A percentile compares a stretch with the other conserved stretches of the same genome.
phyloP scores from a whole-genome alignment of 768 basidiomycete species.

The Suillus paluster region DNA sequence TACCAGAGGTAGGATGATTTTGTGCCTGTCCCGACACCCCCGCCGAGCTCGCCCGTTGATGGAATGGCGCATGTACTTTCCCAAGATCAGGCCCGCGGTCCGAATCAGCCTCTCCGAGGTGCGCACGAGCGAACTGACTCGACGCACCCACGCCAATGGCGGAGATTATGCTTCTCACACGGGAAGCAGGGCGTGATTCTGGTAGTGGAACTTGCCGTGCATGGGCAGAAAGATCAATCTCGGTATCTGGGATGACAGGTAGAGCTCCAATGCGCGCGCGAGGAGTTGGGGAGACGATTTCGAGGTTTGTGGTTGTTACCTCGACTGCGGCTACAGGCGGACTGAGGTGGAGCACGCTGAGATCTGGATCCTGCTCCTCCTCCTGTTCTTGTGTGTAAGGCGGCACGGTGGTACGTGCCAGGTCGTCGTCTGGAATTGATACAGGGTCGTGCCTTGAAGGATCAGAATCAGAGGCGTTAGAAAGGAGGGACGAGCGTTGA shows the following conservation, averaged over 20 bases:
- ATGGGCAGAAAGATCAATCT: slow-evolving; percentile 13
- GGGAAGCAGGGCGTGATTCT: slow-evolving; percentile 31
- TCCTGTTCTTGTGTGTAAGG: slow-evolving; percentile 1
- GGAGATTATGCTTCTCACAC: slow-evolving; percentile 17
- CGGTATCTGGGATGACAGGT: slow-evolving; percentile 23
- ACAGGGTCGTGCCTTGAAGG: slow-evolving; percentile 21
- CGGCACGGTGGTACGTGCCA: slow-evolving; percentile 20
- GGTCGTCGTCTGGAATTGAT: slow-evolving; percentile 31
- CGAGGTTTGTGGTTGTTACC: not conserved
- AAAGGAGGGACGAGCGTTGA: not conserved
- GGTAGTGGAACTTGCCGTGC: slow-evolving; percentile 28
- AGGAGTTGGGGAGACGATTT: slow-evolving; percentile 16
- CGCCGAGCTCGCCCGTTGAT: not conserved
- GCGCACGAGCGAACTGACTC: slow-evolving; percentile 7
- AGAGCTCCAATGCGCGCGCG: slow-evolving; percentile 7
- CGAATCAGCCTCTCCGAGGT: slow-evolving; percentile 20
- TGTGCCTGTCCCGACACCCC: not conserved
- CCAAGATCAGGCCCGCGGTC: slow-evolving; percentile 21
- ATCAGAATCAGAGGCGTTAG: slow-evolving; percentile 7
- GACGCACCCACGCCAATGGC: not conserved
- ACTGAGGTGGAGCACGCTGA: not conserved
- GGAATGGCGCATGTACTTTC: slow-evolving; percentile 9
- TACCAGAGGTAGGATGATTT: slow-evolving; percentile 10
- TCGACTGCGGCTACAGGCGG: slow-evolving; percentile 20
- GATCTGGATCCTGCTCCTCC: slow-evolving; percentile 5